A percentile compares a stretch with the other conserved stretches of the same genome.
Evolutionary conservation across 1,139 yeast genomes (phyloP).

Genomic region (Saccharomyces pastorianus): DNA sequence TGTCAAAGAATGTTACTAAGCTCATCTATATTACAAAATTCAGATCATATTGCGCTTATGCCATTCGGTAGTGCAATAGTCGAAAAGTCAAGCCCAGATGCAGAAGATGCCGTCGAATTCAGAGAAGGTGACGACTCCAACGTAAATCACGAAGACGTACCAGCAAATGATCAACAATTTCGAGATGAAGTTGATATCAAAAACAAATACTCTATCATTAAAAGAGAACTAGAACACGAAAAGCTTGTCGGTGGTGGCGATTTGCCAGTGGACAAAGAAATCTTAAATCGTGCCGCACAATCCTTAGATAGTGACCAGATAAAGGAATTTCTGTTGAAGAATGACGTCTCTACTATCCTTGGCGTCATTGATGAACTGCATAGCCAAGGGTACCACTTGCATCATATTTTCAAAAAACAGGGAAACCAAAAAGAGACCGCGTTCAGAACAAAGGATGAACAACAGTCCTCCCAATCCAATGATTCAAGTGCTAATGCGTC

Average conservation of each 20-base stretch:
- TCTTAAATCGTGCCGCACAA: conserved; percentile 20
- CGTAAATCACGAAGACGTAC: conserved; percentile 14
- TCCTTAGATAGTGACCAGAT: conserved; percentile 46
- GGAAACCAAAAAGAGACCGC: neutral
- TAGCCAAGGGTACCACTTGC: conserved; percentile 44
- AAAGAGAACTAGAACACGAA: conserved; percentile 9
- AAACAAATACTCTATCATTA: conserved; percentile 7
- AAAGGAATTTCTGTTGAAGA: conserved; percentile 41
- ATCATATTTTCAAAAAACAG: conserved; percentile 42
- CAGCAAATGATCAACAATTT: conserved; percentile 3
- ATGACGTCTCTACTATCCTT: conserved; percentile 48
- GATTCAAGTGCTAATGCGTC: neutral
- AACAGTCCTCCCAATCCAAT: neutral
- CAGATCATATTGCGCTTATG: conserved; percentile 31
- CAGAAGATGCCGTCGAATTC: conserved; percentile 26
- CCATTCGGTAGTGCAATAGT: conserved; percentile 31
- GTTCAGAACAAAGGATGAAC: neutral
- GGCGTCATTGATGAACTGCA: conserved; percentile 44
- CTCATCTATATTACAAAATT: conserved; percentile 22
- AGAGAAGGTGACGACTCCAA: conserved; percentile 13
- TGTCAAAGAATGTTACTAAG: conserved; percentile 10
- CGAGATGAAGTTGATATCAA: conserved; percentile 2
- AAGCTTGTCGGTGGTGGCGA: neutral
- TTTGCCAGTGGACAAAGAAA: conserved; percentile 13
- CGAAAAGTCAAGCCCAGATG: conserved; percentile 21